Evolutionary conservation across 2,329 filamentous ascomycete genomes (phyloP), one percentile per base, ranked within the genome.

Genomic region (Venturia aucupariae): DNA sequence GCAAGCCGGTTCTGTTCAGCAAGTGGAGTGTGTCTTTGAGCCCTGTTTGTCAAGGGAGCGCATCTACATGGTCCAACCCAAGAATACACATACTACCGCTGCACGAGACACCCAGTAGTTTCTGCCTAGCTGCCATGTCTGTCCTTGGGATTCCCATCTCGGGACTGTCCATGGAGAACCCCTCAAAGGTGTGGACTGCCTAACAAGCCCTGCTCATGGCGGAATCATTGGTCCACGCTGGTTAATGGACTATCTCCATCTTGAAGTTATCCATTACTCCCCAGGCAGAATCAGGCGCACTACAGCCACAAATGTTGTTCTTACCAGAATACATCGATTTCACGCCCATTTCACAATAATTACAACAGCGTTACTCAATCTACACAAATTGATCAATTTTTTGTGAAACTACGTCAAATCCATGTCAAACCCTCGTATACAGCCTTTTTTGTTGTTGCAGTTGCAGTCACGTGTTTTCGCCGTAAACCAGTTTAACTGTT

Each of bases 91-190:
- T n/a, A 32, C 51, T 55, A 35, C 51, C 2, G 51, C 51, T 55
- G 51, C 51, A 35, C 27, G 51, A 55, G 51, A 55, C 30, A 19
- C 30, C 30, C 4, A 10, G 32, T 55, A 32, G 27, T 55, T 4
- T 55, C 48, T 55, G 48, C 48, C 24, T 35, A 55, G 51, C 51
- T 55, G 51, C 51, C 51, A 55, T 55, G 22, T 30, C 7, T 32
- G 10, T 35, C n/a, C 51, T 35, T 55, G 30, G 51, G 51, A 48
- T 55, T 32, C 11, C 19, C 27, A 22, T 55, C 51, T 55, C 30
- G 30, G 27, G 51, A 55, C 51, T 22, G 51, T 8, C 30, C 51
- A 35, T 55, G n/a, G 32, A 54, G 24, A 30, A 54, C 48, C 6
- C 22, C 48, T 30, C 24, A 24, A 13, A 30, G 48, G 48, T 30